These are phyloP conservation scores for Hawksworthiomyces lignivorus DNA, from an alignment of 2,329 filamentous ascomycete genomes.

Conservation along the genomic window DNA sequence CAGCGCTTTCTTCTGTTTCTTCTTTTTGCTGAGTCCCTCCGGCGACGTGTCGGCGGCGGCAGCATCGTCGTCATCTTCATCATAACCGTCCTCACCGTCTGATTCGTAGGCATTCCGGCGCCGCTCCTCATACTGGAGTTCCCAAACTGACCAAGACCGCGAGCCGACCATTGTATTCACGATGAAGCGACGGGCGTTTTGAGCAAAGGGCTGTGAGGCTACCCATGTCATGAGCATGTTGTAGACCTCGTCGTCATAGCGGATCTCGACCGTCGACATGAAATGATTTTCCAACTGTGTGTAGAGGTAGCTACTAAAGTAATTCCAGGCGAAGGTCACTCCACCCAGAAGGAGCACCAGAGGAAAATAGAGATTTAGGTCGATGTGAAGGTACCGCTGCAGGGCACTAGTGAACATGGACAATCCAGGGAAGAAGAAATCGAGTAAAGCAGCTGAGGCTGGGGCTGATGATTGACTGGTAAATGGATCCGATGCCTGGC, in stretches of 20 bases:
- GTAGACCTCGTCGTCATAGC: constrained; percentile 64
- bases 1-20: constrained; percentile 39
- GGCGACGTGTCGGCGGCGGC: not conserved
- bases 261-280: constrained; percentile 59
- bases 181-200: constrained; percentile 52
- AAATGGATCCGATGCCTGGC: constrained; percentile 5
- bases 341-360: constrained; percentile 43
- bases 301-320: constrained; percentile 42
- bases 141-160: constrained; percentile 41
- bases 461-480: constrained; percentile 2
- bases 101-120: constrained; percentile 32
- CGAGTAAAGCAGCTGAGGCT: constrained; percentile 34
- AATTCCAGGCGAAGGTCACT: constrained; percentile 44
- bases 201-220: constrained; percentile 52
- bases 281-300: constrained; percentile 43
- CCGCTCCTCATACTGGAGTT: constrained; percentile 33
- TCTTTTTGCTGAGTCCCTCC: constrained; percentile 7
- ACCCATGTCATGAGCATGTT: constrained; percentile 67
- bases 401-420: constrained; percentile 46
- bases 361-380: constrained; percentile 56
- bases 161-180: constrained; percentile 56
- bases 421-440: constrained; percentile 60
- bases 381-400: constrained; percentile 50
- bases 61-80: constrained; percentile 22
- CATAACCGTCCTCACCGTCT: constrained; percentile 24